Conservation (phyloP, 768 basidiomycete species). For the Crepidotus variabilis region DNA sequence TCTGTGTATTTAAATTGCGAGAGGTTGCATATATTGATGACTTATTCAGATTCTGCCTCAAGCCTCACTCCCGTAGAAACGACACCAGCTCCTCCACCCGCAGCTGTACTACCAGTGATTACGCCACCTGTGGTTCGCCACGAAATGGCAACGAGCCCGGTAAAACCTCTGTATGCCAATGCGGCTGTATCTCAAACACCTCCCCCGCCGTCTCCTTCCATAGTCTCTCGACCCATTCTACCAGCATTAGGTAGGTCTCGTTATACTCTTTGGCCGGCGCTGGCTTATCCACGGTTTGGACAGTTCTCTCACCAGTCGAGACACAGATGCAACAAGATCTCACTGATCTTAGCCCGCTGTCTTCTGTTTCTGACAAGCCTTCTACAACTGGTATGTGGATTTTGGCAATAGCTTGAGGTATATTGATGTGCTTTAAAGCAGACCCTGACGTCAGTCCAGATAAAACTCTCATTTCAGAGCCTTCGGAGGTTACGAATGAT, state of each 20-base stretch:
- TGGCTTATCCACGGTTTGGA: too few species aligned
- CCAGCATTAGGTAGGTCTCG: not conserved
- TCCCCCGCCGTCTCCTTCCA: not conserved
- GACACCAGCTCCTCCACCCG: not conserved
- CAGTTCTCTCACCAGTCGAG: too few species aligned
- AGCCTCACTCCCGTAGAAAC: not conserved
- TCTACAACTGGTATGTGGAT: too few species aligned
- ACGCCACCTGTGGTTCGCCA: not conserved
- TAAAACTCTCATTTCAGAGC: not conserved
- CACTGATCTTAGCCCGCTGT: too few species aligned
- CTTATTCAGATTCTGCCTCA: too few species aligned
- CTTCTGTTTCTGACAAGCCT: too few species aligned
- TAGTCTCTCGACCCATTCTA: not conserved
- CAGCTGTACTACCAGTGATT: not conserved
- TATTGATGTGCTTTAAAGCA: too few species aligned
- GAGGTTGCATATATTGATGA: too few species aligned
- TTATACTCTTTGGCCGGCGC: not conserved
- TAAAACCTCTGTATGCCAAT: not conserved
- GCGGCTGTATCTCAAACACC: not conserved
- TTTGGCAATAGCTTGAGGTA: too few species aligned
- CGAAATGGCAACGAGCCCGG: not conserved
- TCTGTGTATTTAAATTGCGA: not conserved
- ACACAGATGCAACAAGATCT: too few species aligned
- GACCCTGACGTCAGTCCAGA: not conserved
- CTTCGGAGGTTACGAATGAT: not conserved